These are phyloP conservation scores for Phytophthora pisi DNA, from an alignment of 352 stramenopile genomes.

Conservation along the genomic window DNA sequence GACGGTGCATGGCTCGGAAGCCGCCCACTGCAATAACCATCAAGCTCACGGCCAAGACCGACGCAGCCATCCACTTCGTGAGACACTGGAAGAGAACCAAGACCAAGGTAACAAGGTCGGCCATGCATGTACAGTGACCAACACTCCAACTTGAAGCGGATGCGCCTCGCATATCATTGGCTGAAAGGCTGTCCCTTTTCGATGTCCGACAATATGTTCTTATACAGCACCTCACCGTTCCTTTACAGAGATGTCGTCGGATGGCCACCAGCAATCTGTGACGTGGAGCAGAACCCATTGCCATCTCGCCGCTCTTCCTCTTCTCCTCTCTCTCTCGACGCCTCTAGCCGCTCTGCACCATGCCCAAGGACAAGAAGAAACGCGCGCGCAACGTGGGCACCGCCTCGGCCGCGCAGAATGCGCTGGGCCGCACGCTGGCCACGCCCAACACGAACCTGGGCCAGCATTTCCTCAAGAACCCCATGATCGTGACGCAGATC, in stretches of 20 bases:
- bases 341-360: slow-evolving; percentile 15
- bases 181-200: slow-evolving; percentile 2
- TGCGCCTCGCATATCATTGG: slow-evolving; percentile 2
- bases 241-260: slow-evolving; percentile 27
- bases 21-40: no score
- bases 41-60: no score
- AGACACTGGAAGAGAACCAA: neutral
- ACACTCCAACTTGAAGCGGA: slow-evolving; percentile 7
- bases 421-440: slow-evolving; percentile 91
- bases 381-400: slow-evolving; percentile 73
- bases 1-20: no score
- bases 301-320: slow-evolving; percentile 6
- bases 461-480: slow-evolving; percentile 99
- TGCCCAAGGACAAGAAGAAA: slow-evolving; percentile 93
- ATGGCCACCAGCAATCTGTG: slow-evolving; percentile 40
- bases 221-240: neutral
- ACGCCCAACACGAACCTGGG: slow-evolving; percentile 97
- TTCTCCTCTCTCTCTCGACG: neutral
- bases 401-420: slow-evolving; percentile 76
- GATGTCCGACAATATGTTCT: slow-evolving; percentile 1
- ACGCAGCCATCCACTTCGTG: neutral
- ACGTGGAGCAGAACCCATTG: slow-evolving; percentile 26
- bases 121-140: neutral
- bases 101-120: neutral
- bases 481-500: slow-evolving; percentile 96